phyloP scores from a whole-genome alignment of 1,284 basidiomycete genomes.

The Apiotrichum akiyoshidainum region DNA sequence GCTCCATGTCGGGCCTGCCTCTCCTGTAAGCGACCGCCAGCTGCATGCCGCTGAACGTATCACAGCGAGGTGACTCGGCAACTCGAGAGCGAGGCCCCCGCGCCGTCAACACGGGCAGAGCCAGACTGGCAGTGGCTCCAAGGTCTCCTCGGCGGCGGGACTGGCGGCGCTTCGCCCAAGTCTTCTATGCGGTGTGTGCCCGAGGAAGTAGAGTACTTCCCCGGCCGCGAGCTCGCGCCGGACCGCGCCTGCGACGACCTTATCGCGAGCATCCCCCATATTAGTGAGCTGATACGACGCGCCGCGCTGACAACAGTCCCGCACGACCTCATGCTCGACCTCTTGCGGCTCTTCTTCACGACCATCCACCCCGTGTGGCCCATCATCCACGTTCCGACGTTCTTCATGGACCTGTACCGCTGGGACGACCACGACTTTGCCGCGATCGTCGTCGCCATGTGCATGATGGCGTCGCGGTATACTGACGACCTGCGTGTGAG shows the following conservation, averaged over 20 bases:
- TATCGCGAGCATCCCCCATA: conserved; percentile 6
- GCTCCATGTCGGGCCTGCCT: conserved; percentile 19
- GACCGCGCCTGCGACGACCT: conserved; percentile 6
- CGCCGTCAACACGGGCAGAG: background rate
- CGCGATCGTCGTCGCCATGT: conserved; percentile 17
- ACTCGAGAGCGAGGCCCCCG: background rate
- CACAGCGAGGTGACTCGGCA: background rate
- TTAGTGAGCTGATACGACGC: background rate
- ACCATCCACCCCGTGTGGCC: conserved; percentile 22
- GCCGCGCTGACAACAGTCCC: conserved; percentile 1
- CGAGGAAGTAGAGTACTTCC: conserved; percentile 12
- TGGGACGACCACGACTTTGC: conserved; percentile 14
- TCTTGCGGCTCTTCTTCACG: conserved; percentile 17
- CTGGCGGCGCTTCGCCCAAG: background rate
- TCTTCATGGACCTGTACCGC: conserved; percentile 12
- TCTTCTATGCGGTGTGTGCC: background rate
- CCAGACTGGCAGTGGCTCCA: conserved; percentile 22
- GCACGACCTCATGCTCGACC: conserved; percentile 11
- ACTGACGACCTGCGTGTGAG: conserved; percentile 9
- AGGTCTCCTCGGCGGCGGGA: conserved; percentile 12
- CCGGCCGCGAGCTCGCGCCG: conserved; percentile 9
- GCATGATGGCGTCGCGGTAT: conserved; percentile 19
- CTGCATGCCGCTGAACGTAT: too few relatives aligned
- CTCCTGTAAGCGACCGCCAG: conserved; percentile 11
- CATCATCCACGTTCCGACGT: conserved; percentile 19